Evolutionary conservation across 768 basidiomycete genomes (phyloP).

Genomic region (Collybia nuda): DNA sequence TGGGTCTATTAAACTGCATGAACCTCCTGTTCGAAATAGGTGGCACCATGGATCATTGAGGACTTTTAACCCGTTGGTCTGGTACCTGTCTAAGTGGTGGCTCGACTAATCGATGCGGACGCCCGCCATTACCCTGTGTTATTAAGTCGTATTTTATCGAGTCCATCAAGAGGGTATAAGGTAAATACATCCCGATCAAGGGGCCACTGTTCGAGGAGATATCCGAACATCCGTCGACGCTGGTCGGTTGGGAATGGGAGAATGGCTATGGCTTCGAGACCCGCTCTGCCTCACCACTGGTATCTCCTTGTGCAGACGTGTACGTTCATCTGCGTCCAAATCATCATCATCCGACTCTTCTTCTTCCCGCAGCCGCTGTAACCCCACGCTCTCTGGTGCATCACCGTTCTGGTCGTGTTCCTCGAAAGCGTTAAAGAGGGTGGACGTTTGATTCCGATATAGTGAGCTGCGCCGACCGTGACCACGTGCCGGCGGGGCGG

Average conservation of each 20-base stretch:
- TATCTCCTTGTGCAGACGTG: conserved; percentile 29
- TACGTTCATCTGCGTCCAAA: conserved; percentile 45
- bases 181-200: conserved; percentile 4
- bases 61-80: no score
- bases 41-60: no score
- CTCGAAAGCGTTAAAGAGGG: conserved; percentile 79
- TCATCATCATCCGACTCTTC: conserved; percentile 52
- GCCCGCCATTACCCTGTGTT: conserved; percentile 9
- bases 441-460: conserved; percentile 62
- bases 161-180: conserved; percentile 18
- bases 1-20: no score
- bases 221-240: conserved; percentile 14
- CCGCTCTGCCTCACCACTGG: conserved; percentile 27
- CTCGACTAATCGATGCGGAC: no score
- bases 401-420: conserved; percentile 37
- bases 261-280: conserved; percentile 56
- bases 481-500: conserved; percentile 27
- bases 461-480: conserved; percentile 65
- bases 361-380: conserved; percentile 68
- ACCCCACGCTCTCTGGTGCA: conserved; percentile 39
- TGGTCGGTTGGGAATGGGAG: conserved; percentile 36
- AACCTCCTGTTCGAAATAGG: no score
- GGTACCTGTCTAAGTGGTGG: no score
- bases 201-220: conserved; percentile 2
- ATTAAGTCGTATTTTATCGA: conserved; percentile 13